Base-by-base conservation (phyloP, 352 stramenopile genomes). In the Halophytophthora batemanensis region DNA sequence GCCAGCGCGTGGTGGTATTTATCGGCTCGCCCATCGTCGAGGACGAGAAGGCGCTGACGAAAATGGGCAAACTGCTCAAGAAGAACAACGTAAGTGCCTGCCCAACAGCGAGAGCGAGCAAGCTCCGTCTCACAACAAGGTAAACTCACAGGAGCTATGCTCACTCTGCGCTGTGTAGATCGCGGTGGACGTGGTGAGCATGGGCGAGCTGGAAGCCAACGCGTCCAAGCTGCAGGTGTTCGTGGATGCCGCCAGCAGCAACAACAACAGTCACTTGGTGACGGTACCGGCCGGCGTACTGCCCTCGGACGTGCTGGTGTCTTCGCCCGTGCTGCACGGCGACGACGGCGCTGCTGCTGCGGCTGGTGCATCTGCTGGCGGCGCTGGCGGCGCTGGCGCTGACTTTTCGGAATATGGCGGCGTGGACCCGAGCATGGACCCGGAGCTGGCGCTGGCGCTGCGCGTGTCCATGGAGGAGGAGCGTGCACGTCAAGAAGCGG, bases 391-490 rank as follows among this genome's bases (percentile, higher is more conserved):
- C 18, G 74, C 61, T 23, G 70, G 69, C 7, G 73, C 71, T 42
- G 82, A 91, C 25, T 98, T 98, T 75, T 84, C 84, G 13, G 93
- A 98, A 37, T 99, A 95, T 61, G 96, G 96, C 22, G 96, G 96
- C 10, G 90, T 99, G 29, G 97, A 99, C 74, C 95, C 97, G 17
- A 98, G 87, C 68, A 97, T 99, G 83, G 97, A 99, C 73, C 97
- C 97, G 2, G 97, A 99, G 63, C 73, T 99, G 41, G 97, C 97
- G 14, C 89, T 99, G 87, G 96, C 86, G 4, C 78, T 99, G 14
- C 87, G 96, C 59, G 93, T 99, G 10, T 98, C 94, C 46, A 99
- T 99, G 96, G 97, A 99, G 74, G 97, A 99, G 73, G 97, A 99
- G 70, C 85, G 96, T 37, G 95, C 93, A 14, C 83, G 95, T 29